Evolutionary conservation across 306 rosid species (phyloP), one percentile per base, ranked within the genome.

Genomic region (Malus sieversii): DNA sequence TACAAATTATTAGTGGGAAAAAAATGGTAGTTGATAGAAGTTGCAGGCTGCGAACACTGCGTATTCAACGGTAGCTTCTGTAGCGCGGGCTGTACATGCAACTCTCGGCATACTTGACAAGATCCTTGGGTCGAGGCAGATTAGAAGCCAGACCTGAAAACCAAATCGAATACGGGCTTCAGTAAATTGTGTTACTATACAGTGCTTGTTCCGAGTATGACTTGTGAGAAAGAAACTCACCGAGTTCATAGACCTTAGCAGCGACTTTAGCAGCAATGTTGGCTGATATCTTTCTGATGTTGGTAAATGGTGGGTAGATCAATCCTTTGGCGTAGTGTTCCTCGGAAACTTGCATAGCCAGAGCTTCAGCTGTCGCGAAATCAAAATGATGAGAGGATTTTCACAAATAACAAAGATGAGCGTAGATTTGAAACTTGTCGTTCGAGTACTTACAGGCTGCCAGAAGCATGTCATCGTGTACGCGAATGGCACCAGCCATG

Each of bases 221-320:
- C 38, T 65, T 74, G 23, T 52, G 20, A 58, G 70, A 32, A 40
- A 45, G 78, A 74, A 79, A 82, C 87, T 84, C 44, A 95, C 97
- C 97, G 40, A 95, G 97, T 78, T 95, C 97, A 33, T 95, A 95
- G 32, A 89, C 85, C 79, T 87, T 92, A 6, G 99, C 93, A 48
- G 98, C 98, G 0, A 95, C 97, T 0, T 84, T 80, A 68, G 97
- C 98, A 75, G 99, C 99, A 84, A 95, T 92, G 79, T 90, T 84
- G 7, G 99, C 97, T 64, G 99, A 95, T 78, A 95, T 95, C 89
- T 92, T 88, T 77, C 99, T 89, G 85, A 92, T 95, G 68, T 90
- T 90, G 68, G 99, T 35, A 82, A 95, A 95, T 58, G 97, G 99
- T n/a, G 98, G 98, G 86, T 95, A 95, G 73, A 95, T 95, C 91